Evolutionary conservation across 345 rosid genomes (phyloP), one percentile per base, ranked within the genome.

Genomic region (Durio zibethinus): DNA sequence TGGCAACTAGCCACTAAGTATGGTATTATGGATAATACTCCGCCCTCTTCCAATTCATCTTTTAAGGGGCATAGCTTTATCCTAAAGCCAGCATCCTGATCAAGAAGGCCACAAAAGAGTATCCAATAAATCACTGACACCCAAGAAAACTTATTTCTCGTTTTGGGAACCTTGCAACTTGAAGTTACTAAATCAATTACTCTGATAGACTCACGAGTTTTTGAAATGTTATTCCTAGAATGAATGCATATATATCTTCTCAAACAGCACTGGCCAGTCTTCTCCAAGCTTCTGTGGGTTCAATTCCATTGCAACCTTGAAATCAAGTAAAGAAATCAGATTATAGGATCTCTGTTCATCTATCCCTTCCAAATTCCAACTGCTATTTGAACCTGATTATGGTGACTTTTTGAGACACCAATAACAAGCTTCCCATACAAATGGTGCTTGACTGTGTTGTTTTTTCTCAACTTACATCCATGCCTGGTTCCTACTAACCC

Each of bases 241-340:
- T 21, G 87, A 81, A 76, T 78, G 87, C 87, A 88, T 84, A 36
- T 84, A 84, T 76, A 94, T 90, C 81, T 88, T 91, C 90, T 96
- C 97, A 77, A 90, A 86, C 74, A 89, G 85, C 81, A 87, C 71
- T 2, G 97, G 93, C 98, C 98, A 96, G 84, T 90, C 93, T 85
- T 89, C 99, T 48, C 97, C 98, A 68, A 96, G 92, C 78, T 88
- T 92, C 80, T 87, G 93, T 1, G 94, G 95, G 84, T 90, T 92
- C 74, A 94, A 83, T 87, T 94, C 97, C 97, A 91, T 88, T 1
- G 99, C 97, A 80, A 90, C 92, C 84, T 91, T 91, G 78, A 96
- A 96, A 88, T 96, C 98, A 81, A 71, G 87, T 82, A 94, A 66
- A 77, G 98, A 97, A 84, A 94, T 80, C 40, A 89, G 77, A 74